These are phyloP conservation scores for Linum trigynum DNA, from an alignment of 345 rosid species.

Conservation along the genomic window DNA sequence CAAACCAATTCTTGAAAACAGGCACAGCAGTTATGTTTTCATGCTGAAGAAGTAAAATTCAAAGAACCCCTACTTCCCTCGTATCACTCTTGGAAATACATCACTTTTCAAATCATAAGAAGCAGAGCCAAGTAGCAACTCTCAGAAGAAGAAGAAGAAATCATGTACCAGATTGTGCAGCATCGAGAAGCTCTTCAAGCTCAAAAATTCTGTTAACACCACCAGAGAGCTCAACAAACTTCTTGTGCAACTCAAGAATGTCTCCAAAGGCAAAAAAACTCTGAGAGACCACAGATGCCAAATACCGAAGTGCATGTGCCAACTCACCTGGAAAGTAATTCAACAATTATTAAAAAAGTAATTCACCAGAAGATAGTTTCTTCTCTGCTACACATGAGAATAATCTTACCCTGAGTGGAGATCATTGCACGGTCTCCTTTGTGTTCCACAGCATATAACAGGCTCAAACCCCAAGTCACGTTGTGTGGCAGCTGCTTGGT, in stretches of 20 bases:
- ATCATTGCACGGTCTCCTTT: slow-evolving; percentile 71
- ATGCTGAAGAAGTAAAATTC: too few species aligned
- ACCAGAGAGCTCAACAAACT: slow-evolving; percentile 88
- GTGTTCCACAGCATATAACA: slow-evolving; percentile 89
- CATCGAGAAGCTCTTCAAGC: slow-evolving; percentile 90
- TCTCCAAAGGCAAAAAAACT: slow-evolving; percentile 98
- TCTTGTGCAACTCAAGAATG: slow-evolving; percentile 86
- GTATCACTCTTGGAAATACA: not conserved
- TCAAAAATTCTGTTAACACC: slow-evolving; percentile 81
- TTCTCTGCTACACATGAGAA: slow-evolving; percentile 1
- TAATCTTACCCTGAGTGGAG: slow-evolving; percentile 71
- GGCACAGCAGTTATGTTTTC: too few species aligned
- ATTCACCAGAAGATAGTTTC: not conserved
- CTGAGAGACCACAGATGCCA: slow-evolving; percentile 96
- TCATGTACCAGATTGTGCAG: slow-evolving; percentile 65
- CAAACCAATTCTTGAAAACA: too few species aligned
- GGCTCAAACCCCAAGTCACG: slow-evolving; percentile 96
- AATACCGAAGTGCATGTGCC: slow-evolving; percentile 88
- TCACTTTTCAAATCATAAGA: not conserved
- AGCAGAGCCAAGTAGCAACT: not conserved
- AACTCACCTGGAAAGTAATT: slow-evolving; percentile 59
- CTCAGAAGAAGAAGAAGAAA: not conserved
- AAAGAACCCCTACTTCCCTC: too few species aligned
- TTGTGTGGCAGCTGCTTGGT: slow-evolving; percentile 98
- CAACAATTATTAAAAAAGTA: slow-evolving; percentile 2